Percentiles rank a stretch among this genome's conserved stretches.
Evolutionary conservation across 305 asterid genomes (phyloP).

Genomic region (Solanum aculeatissimum): DNA sequence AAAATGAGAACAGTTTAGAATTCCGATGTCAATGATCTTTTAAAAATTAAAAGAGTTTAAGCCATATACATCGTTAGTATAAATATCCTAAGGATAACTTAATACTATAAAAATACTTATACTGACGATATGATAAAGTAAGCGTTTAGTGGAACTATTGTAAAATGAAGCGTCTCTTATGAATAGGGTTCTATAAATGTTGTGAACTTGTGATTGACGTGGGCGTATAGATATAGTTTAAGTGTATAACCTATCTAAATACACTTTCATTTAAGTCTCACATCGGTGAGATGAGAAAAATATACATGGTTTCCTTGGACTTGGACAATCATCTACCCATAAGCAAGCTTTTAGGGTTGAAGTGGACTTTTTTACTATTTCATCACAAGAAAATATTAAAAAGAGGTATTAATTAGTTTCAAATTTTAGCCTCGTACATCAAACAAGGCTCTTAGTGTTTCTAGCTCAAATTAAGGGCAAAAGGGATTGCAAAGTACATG

Average conservation of each 20-base stretch:
- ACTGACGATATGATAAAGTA: no score
- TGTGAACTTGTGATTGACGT: no score
- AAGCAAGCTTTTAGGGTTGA: not conserved
- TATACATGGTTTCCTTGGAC: not conserved
- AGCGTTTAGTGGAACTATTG: no score
- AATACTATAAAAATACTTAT: no score
- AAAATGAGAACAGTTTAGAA: no score
- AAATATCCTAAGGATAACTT: no score
- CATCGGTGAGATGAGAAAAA: not conserved
- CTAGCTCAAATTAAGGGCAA: not conserved
- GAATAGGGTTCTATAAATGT: no score
- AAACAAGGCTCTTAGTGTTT: not conserved
- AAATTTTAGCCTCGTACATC: not conserved
- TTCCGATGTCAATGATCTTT: no score
- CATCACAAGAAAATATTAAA: not conserved
- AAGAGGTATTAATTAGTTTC: not conserved
- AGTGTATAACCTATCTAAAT: not conserved
- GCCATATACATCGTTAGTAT: not conserved
- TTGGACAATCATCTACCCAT: not conserved
- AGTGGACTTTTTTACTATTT: not conserved
- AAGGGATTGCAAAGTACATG: not conserved
- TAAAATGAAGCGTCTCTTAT: no score
- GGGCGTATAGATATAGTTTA: not conserved
- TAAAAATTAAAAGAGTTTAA: no score
- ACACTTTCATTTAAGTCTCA: not conserved